A percentile compares a stretch with the other conserved stretches of the same genome.
These are phyloP conservation scores for Mycena chlorophos DNA, from an alignment of 768 basidiomycete genomes.

Conservation along the genomic window DNA sequence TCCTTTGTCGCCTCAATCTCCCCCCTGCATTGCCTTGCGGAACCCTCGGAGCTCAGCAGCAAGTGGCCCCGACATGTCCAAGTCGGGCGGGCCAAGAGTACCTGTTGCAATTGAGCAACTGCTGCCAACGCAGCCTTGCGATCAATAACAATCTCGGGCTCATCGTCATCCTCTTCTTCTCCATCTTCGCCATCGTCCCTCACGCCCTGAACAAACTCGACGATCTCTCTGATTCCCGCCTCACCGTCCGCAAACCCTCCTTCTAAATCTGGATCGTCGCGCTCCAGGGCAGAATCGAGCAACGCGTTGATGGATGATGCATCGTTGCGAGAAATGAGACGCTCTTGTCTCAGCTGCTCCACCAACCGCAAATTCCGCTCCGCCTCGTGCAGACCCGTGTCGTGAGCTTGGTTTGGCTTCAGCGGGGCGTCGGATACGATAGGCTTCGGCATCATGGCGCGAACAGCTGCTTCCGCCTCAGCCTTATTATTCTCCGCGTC, in stretches of 20 bases:
- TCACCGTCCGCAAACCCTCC: constrained; percentile 11
- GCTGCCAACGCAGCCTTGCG: background rate
- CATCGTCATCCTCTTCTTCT: background rate
- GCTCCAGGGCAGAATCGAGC: constrained; percentile 22
- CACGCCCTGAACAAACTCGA: background rate
- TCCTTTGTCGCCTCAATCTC: no score
- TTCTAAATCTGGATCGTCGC: constrained; percentile 9
- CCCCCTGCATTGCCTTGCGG: no score
- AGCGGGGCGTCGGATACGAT: background rate
- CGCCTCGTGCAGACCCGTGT: constrained; percentile 8
- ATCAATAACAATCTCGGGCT: background rate
- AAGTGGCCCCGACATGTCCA: no score
- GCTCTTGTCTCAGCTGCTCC: constrained; percentile 13
- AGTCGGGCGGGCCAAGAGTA: no score
- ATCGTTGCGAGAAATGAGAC: constrained; percentile 14
- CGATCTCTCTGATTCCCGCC: background rate
- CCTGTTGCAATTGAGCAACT: no score
- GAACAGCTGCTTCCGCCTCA: constrained; percentile 9
- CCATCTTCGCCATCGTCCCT: background rate
- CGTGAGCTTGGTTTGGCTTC: background rate
- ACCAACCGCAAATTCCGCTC: constrained; percentile 16
- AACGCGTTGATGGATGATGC: constrained; percentile 13
- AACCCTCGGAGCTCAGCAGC: no score
- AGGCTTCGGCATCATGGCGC: background rate
- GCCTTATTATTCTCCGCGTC: constrained; percentile 13